Conservation (phyloP, 2,329 filamentous ascomycete species). For the Aspergillus floridensis region DNA sequence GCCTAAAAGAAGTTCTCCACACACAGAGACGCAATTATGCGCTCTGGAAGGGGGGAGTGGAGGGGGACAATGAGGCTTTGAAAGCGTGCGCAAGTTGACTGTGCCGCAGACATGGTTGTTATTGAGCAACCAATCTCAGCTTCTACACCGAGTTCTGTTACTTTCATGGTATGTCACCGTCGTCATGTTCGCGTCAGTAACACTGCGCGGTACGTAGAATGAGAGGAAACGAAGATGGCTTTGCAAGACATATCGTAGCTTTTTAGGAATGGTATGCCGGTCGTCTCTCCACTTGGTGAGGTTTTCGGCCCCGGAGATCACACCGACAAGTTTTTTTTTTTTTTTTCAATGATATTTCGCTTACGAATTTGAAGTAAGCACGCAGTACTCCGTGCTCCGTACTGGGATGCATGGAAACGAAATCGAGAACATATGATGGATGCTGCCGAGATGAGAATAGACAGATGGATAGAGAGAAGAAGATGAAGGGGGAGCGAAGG, state of each 20-base stretch:
- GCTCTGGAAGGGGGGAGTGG: background rate
- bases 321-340: background rate
- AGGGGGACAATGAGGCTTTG: background rate
- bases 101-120: constrained; percentile 17
- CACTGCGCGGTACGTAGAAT: background rate
- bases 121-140: background rate
- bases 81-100: constrained; percentile 22
- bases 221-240: background rate
- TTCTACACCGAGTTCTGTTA: background rate
- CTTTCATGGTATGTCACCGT: background rate
- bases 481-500: background rate
- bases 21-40: too few species aligned
- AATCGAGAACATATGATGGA: background rate
- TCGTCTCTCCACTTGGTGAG: background rate
- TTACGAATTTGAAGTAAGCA: background rate
- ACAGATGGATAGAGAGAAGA: background rate
- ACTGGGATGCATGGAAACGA: background rate
- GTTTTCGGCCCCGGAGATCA: background rate
- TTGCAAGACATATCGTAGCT: background rate
- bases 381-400: too few species aligned
- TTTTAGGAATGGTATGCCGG: background rate
- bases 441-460: background rate
- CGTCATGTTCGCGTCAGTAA: background rate
- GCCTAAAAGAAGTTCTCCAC: background rate
- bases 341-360: background rate